phyloP scores from a whole-genome alignment of 169 alveolate species.

The Condylostoma magnum region DNA sequence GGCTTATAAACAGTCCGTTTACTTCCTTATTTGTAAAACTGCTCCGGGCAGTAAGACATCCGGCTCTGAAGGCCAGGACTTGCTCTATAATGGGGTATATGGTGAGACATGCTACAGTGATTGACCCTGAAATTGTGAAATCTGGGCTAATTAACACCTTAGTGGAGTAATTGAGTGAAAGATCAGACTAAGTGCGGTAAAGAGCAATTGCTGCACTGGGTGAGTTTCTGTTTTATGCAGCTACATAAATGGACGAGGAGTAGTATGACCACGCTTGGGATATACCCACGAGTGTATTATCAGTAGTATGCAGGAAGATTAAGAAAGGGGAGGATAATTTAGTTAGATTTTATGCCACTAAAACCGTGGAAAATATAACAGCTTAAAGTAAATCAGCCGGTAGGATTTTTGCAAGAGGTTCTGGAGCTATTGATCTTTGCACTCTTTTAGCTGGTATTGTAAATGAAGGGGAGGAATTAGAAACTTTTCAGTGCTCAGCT shows the following conservation, averaged over 20 bases:
- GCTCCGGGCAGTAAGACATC: slow-evolving; percentile 56
- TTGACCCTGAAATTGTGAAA: slow-evolving; percentile 74
- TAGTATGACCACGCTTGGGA: slow-evolving; percentile 75
- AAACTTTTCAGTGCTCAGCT: slow-evolving; percentile 49
- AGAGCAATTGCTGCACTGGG: slow-evolving; percentile 87
- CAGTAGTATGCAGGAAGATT: slow-evolving; percentile 47
- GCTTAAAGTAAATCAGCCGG: slow-evolving; percentile 66
- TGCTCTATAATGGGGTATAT: slow-evolving; percentile 79
- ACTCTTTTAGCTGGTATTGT: slow-evolving; percentile 24
- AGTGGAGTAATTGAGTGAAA: slow-evolving; percentile 61
- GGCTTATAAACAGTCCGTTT: slow-evolving; percentile 76
- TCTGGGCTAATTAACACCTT: slow-evolving; percentile 64
- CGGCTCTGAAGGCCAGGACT: slow-evolving; percentile 54
- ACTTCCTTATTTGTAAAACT: slow-evolving; percentile 61
- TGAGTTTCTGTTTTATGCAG: slow-evolving; percentile 88
- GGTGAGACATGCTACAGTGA: slow-evolving; percentile 80
- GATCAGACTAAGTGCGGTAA: slow-evolving; percentile 70
- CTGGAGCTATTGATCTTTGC: slow-evolving; percentile 26
- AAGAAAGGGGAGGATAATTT: slow-evolving; percentile 64
- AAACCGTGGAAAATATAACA: slow-evolving; percentile 82
- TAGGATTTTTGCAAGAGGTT: slow-evolving; percentile 56
- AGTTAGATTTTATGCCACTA: slow-evolving; percentile 74
- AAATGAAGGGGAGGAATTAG: slow-evolving; percentile 32
- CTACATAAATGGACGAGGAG: slow-evolving; percentile 85
- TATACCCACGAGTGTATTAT: slow-evolving; percentile 49